Evolutionary conservation across 108 stramenopile species (phyloP), one percentile per base, ranked within the genome.

Genomic region (Cyclostephanos tholiformis): DNA sequence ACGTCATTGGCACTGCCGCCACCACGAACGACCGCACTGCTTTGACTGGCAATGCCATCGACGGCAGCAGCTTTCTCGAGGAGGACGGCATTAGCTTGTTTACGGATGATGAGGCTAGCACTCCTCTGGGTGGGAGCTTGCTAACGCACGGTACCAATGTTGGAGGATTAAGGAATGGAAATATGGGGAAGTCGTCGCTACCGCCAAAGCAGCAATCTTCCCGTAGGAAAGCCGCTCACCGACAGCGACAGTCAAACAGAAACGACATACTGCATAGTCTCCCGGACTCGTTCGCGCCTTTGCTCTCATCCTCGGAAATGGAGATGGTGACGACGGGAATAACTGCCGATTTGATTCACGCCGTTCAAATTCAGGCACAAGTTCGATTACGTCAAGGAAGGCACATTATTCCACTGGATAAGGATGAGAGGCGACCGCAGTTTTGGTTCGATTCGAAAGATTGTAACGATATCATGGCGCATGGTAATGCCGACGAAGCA

Each of bases 231-330:
- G 38, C 22, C 38, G 9, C 52, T 36, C 14, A 63, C 9, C 71
- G 35, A 58, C 14, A 63, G 57, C 72, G 59, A 69, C 68, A 64
- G 49, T 69, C 48, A 3, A 61, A 36, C 13, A 71, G 35, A 48
- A 76, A 60, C 29, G 43, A 56, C 17, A 65, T 53, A 39, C 53
- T 69, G 29, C 61, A 80, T 29, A 90, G 89, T 67, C 81, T 92
- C 11, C 92, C 95, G 23, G 91, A 93, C 73, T 89, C 88, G 46
- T 95, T 95, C 83, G 95, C 95, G 32, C 95, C 95, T 0, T 79
- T 95, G 8, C 77, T 95, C 13, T 91, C 89, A 7, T 92, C 91
- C 6, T 89, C 88, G 14, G 88, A 91, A 41, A 87, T 89, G 52
- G 86, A 93, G 71, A 52, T 93, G 22, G 46, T 90, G 6, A 70